A percentile compares a stretch with the other conserved stretches of the same genome.
phyloP scores from a whole-genome alignment of 176 grass and related monocot species.

The Canna indica region DNA sequence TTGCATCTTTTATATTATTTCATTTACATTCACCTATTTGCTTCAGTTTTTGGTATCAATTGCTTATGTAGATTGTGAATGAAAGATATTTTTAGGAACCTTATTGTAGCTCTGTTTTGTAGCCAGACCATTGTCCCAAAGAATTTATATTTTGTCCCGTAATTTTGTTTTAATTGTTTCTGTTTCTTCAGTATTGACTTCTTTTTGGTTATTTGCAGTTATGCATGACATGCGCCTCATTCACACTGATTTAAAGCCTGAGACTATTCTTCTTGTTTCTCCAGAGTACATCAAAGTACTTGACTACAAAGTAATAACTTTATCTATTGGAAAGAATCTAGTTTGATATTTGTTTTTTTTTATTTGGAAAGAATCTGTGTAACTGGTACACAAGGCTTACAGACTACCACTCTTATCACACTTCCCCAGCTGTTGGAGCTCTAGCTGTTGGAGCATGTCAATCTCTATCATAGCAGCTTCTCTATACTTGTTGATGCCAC shows the following conservation, averaged over 20 bases:
- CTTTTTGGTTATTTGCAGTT: slow-evolving; percentile 53
- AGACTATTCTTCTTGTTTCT: slow-evolving; percentile 99
- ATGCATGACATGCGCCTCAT: slow-evolving; percentile 98
- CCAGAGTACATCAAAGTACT: slow-evolving; percentile 93
- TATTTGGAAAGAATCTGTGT: neutral
- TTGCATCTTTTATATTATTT: slow-evolving; percentile 1
- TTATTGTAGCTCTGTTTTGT: too few relatives aligned
- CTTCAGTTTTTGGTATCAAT: slow-evolving; percentile 3
- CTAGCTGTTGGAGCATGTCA: too few relatives aligned
- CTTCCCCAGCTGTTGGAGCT: too few relatives aligned
- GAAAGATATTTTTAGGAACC: too few relatives aligned
- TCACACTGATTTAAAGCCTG: slow-evolving; percentile 99
- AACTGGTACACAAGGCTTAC: too few relatives aligned
- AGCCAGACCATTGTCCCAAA: too few relatives aligned
- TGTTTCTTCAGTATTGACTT: neutral
- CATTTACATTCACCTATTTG: neutral
- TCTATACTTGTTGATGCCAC: slow-evolving; percentile 54
- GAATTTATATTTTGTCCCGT: too few relatives aligned
- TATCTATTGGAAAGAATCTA: slow-evolving; percentile 4
- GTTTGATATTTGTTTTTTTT: neutral
- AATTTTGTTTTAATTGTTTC: too few relatives aligned
- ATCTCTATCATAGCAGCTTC: too few relatives aligned
- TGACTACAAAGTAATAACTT: slow-evolving; percentile 89
- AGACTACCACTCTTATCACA: too few relatives aligned
- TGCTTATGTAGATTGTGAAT: slow-evolving; percentile 15